A percentile compares a stretch with the other conserved stretches of the same genome.
Conservation (phyloP, 2,329 filamentous ascomycete species). For the Fusarium sp. region DNA sequence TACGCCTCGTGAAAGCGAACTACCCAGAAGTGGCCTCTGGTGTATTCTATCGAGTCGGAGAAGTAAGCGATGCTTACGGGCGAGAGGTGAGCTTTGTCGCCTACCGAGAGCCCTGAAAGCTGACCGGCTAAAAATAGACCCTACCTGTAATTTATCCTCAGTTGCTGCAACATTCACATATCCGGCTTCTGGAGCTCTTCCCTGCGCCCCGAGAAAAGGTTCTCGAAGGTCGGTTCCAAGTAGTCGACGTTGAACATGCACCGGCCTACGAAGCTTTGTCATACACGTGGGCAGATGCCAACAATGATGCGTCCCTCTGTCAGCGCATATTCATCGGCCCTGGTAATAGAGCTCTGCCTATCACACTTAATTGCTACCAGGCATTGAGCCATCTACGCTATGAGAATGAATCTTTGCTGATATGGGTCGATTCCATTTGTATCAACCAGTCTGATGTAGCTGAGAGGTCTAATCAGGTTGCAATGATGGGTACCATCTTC, state of each 20-base stretch:
- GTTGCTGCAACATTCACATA: background rate
- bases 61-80: constrained; percentile 20
- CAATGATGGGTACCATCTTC: constrained; percentile 26
- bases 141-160: constrained; percentile 19
- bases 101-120: background rate
- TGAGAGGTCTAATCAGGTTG: constrained; percentile 31
- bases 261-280: constrained; percentile 25
- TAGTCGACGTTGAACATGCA: constrained; percentile 3
- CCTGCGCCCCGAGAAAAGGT: constrained; percentile 6
- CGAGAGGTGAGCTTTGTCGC: constrained; percentile 14
- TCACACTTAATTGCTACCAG: constrained; percentile 25
- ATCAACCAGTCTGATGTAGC: constrained; percentile 22
- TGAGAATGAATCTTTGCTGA: background rate
- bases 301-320: constrained; percentile 18
- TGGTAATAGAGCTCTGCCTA: constrained; percentile 21
- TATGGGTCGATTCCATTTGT: constrained; percentile 33
- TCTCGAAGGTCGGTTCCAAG: constrained; percentile 18
- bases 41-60: constrained; percentile 2
- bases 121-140: constrained; percentile 4
- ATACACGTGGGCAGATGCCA: constrained; percentile 29
- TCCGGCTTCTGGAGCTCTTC: constrained; percentile 21
- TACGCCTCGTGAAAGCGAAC: background rate
- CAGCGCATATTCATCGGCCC: constrained; percentile 26
- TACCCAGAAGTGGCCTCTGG: background rate
- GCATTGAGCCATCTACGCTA: constrained; percentile 15